Base-by-base conservation (phyloP, 148 eudicot species). In the Rhododendron williamsianum region DNA sequence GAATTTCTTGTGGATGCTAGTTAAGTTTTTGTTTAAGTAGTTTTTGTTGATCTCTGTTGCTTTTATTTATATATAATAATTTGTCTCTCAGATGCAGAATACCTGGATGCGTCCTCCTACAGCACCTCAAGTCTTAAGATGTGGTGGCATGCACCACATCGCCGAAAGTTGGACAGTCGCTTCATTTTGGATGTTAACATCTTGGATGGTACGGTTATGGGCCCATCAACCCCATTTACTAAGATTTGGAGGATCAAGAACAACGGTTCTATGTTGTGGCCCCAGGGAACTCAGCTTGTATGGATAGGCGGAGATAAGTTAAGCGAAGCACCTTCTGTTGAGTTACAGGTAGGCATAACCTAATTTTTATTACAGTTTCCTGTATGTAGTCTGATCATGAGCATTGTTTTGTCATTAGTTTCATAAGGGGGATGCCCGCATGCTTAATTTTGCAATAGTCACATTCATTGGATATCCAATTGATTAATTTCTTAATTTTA, bases 191-290 rank as follows among this genome's bases (percentile, higher is more conserved):
- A 94, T 89, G 93, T 94, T 35, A 93, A 91, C 86, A 84, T 94
- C 36, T 18, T 87, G 63, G 95, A 96, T 91, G 99, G 95, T 52
- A 93, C 98, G 63, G 35, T 87, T 35, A 91, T 96, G 98, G 93
- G 95, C 33, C 95, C 98, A 15, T 89, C 83, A 82, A 91, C 97
- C 1, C 93, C 91, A 69, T 96, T 96, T 84, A 96, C 96, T 48
- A 96, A 96, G 88, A 94, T 93, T 25, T 96, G 99, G 99, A 88
- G 93, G 84, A 91, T 96, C 94, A 92, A 87, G 88, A 96, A 96
- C 91, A 93, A 86, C 86, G 98, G 99, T 56, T 76, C 83, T 18
- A 43, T 86, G 72, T 85, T 88, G 30, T 96, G 99, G 99, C 89
- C 90, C 38, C 90, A 54, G 49, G 94, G 95, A 78, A 82, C 93